phyloP scores from a whole-genome alignment of 208 protist genomes.

The Crithidia thermophila region DNA sequence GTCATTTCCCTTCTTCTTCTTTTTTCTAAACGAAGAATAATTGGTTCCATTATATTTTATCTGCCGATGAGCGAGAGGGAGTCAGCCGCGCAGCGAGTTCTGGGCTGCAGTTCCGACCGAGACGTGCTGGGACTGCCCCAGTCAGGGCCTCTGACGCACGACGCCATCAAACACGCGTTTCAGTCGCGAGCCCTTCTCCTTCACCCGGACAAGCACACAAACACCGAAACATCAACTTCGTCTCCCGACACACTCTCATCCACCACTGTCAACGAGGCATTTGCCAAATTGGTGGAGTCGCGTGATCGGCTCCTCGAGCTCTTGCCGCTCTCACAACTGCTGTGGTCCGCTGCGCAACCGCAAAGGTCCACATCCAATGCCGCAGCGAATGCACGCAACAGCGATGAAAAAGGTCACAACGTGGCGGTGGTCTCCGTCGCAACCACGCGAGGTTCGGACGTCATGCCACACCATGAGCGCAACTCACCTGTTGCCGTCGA shows the following conservation, averaged over 20 bases:
- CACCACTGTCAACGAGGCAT: neutral
- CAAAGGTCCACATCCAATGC: too few species aligned
- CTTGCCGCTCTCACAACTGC: neutral
- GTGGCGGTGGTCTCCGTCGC: too few species aligned
- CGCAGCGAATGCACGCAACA: too few species aligned
- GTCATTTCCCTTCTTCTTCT: too few species aligned
- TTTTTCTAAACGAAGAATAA: neutral
- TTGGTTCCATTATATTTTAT: too few species aligned
- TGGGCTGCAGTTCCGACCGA: conserved; percentile 4
- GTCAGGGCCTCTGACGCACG: conserved; percentile 1
- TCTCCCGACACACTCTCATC: neutral
- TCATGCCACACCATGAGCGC: too few species aligned
- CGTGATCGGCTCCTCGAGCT: conserved; percentile 11
- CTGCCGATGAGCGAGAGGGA: conserved; percentile 3
- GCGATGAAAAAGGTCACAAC: too few species aligned
- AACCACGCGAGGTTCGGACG: too few species aligned
- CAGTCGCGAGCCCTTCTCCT: conserved; percentile 5
- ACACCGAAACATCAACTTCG: too few species aligned
- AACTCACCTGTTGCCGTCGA: too few species aligned
- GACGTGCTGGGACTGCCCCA: conserved; percentile 8
- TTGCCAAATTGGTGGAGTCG: conserved; percentile 8
- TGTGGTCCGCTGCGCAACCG: too few species aligned
- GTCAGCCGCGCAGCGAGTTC: neutral
- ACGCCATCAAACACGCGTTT: conserved; percentile 12
- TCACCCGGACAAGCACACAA: conserved; percentile 30